These are phyloP conservation scores for Neurospora sp. DNA, from an alignment of 495 filamentous ascomycete species.

Conservation along the genomic window DNA sequence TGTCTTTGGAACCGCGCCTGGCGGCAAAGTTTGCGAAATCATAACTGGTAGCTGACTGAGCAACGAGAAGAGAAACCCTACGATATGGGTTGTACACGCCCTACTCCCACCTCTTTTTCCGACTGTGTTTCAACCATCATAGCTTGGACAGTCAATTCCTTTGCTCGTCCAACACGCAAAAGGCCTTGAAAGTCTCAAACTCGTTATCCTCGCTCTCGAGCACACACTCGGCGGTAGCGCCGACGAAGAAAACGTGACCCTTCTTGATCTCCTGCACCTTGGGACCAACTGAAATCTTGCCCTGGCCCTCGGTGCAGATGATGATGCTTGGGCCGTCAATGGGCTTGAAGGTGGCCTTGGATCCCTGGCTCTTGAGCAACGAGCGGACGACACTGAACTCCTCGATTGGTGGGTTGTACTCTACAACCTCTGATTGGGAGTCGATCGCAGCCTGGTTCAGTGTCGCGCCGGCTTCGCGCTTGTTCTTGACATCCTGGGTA, in stretches of 20 bases:
- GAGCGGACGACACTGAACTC: constrained; percentile 90
- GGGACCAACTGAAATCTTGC: constrained; percentile 72
- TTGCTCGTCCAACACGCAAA: constrained; percentile 63
- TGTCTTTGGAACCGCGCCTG: background rate
- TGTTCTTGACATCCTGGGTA: background rate
- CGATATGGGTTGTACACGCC: background rate
- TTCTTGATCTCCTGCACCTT: constrained; percentile 53
- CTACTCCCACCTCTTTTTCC: background rate
- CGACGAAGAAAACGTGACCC: constrained; percentile 87
- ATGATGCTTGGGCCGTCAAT: constrained; percentile 87
- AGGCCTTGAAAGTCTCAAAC: constrained; percentile 89
- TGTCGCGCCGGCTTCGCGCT: constrained; percentile 51
- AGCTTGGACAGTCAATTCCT: constrained; percentile 7
- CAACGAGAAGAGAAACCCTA: background rate
- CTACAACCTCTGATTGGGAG: constrained; percentile 52
- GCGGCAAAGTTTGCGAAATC: background rate
- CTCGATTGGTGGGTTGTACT: constrained; percentile 94
- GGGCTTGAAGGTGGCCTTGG: constrained; percentile 76
- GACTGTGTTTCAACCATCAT: background rate
- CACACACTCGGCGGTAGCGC: constrained; percentile 75
- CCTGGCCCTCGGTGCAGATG: constrained; percentile 76
- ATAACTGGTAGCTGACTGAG: background rate
- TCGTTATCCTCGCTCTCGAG: constrained; percentile 60
- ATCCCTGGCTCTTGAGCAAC: constrained; percentile 55
- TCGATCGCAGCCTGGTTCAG: constrained; percentile 71